Conservation (phyloP, 2,329 filamentous ascomycete genomes). For the Fusarium subtropicale region DNA sequence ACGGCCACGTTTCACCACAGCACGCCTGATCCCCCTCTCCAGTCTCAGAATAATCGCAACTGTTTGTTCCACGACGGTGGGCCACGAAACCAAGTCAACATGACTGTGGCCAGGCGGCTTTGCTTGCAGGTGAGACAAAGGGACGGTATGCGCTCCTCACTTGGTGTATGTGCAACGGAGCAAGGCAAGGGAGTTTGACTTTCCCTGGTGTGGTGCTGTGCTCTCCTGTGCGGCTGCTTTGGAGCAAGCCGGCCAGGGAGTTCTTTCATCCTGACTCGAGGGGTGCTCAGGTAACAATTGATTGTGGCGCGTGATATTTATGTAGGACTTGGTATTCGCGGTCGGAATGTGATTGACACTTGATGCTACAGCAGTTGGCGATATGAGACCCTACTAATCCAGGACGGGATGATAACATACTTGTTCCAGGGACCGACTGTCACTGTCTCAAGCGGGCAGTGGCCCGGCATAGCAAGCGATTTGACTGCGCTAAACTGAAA, state of each 20-base stretch:
- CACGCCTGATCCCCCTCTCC: constrained; percentile 3
- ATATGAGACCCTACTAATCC: constrained; percentile 20
- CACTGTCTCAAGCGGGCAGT: constrained; percentile 19
- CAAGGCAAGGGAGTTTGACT: constrained; percentile 33
- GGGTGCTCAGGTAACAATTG: constrained; percentile 17
- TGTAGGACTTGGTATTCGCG: constrained; percentile 14
- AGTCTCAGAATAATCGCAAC: constrained; percentile 27
- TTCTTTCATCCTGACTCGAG: constrained; percentile 26
- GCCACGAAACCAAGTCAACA: constrained; percentile 16
- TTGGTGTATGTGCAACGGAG: constrained; percentile 14
- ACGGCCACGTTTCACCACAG: constrained; percentile 24
- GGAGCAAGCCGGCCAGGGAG: neutral
- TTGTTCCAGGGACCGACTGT: constrained; percentile 1
- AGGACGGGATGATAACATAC: constrained; percentile 6
- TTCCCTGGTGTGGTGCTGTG: neutral
- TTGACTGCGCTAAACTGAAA: constrained; percentile 22
- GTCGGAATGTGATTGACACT: constrained; percentile 36
- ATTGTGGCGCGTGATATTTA: constrained; percentile 24
- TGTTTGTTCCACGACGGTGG: constrained; percentile 33
- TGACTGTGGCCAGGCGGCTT: constrained; percentile 24
- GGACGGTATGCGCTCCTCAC: constrained; percentile 23
- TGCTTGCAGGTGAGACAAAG: constrained; percentile 33
- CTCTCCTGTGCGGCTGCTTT: constrained; percentile 17
- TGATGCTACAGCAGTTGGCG: constrained; percentile 21
- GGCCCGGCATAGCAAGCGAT: neutral